These are phyloP conservation scores for Xylaria telfairii DNA, from an alignment of 495 filamentous ascomycete species.

Conservation along the genomic window DNA sequence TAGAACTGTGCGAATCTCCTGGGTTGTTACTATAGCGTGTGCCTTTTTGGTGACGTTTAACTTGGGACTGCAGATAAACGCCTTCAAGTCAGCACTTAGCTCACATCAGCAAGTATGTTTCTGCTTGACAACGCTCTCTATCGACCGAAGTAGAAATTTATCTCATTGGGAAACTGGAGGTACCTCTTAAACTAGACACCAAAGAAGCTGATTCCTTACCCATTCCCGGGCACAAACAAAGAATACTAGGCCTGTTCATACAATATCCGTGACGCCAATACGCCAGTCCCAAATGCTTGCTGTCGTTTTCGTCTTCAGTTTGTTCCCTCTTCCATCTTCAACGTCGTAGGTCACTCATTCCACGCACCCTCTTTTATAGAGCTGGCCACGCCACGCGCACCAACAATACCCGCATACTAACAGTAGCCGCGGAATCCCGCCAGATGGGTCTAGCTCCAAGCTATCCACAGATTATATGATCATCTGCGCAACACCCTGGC, in stretches of 20 bases:
- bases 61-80: not conserved
- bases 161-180: conserved; percentile 20
- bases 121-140: not conserved
- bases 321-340: conserved; percentile 3
- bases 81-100: not conserved
- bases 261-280: conserved; percentile 31
- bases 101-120: not conserved
- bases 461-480: conserved; percentile 71
- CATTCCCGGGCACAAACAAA: conserved; percentile 19
- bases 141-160: not conserved
- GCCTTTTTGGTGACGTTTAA: not conserved
- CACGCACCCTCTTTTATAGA: not conserved
- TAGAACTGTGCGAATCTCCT: not conserved
- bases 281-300: conserved; percentile 26
- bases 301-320: conserved; percentile 11
- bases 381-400: not conserved
- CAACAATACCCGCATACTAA: conserved; percentile 6
- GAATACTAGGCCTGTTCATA: conserved; percentile 27
- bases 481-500: conserved; percentile 96
- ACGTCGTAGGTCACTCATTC: not conserved
- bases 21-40: not conserved
- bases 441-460: conserved; percentile 5
- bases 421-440: conserved; percentile 8
- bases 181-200: conserved; percentile 19
- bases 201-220: conserved; percentile 19